Conservation (phyloP, 2,329 filamentous ascomycete genomes). For the Colletotrichum liaoningense region DNA sequence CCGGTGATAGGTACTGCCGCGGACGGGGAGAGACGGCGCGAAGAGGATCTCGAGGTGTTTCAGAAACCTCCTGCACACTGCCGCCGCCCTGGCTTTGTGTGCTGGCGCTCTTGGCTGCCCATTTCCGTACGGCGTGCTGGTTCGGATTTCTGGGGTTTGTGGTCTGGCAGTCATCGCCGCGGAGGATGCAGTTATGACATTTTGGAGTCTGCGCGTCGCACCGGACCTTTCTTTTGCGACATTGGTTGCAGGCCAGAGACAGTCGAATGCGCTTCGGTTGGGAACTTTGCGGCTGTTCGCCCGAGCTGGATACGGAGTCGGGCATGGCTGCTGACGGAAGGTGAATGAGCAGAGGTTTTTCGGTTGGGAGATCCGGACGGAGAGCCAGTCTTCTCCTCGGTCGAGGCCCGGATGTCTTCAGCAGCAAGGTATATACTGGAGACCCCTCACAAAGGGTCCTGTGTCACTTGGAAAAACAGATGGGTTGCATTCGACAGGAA, state of each 20-base stretch:
- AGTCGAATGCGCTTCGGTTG: constrained; percentile 38
- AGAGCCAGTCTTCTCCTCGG: constrained; percentile 9
- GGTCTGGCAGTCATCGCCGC: constrained; percentile 40
- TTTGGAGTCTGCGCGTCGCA: constrained; percentile 43
- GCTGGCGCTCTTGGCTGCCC: constrained; percentile 36
- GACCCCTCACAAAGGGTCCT: neutral
- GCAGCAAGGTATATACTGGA: constrained; percentile 18
- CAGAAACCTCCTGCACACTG: neutral
- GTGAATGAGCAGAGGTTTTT: neutral
- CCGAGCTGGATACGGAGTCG: constrained; percentile 13
- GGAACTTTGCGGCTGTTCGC: constrained; percentile 11
- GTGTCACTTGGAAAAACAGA: neutral
- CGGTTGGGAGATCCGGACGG: neutral
- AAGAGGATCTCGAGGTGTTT: constrained; percentile 8
- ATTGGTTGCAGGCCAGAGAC: constrained; percentile 40
- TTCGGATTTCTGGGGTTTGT: constrained; percentile 40
- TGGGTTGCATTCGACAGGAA: neutral
- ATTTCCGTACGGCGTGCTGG: constrained; percentile 33
- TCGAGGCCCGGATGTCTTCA: constrained; percentile 7
- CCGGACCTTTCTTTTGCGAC: constrained; percentile 43
- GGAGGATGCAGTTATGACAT: constrained; percentile 46
- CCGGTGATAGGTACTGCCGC: constrained; percentile 12
- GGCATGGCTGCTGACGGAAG: constrained; percentile 4
- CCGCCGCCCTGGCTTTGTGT: constrained; percentile 12
- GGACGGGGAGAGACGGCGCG: constrained; percentile 2